Evolutionary conservation across 129 eudicot genomes (phyloP).

Genomic region (Flaveria robusta): DNA sequence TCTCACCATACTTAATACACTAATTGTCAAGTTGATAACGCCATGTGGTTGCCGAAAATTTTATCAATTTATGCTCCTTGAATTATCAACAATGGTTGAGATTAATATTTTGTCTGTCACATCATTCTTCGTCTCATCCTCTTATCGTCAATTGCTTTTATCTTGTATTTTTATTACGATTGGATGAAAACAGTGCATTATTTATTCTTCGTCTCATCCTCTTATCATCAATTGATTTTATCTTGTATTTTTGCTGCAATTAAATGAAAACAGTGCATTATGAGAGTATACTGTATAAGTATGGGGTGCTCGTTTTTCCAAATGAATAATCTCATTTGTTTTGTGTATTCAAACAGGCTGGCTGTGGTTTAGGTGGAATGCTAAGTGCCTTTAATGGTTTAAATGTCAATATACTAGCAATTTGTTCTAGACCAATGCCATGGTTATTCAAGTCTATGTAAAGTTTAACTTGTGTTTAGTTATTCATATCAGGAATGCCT

Average conservation of each 20-base stretch:
- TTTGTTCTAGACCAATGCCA: neutral
- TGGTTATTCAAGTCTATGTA: neutral
- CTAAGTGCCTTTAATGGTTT: constrained; percentile 28
- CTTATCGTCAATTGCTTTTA: neutral
- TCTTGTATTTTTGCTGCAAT: neutral
- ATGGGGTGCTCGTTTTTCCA: constrained; percentile 5
- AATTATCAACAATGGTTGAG: neutral
- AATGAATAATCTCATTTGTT: neutral
- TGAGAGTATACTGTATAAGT: neutral
- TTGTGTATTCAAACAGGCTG: constrained; percentile 25
- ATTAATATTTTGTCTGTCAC: constrained; percentile 3
- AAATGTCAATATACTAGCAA: constrained; percentile 15
- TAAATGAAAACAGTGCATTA: too few species aligned
- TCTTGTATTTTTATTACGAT: neutral
- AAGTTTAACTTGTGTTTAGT: neutral
- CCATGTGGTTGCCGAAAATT: neutral
- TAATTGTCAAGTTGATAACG: neutral
- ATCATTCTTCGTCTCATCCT: neutral
- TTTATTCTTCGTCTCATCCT: neutral
- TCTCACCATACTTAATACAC: neutral
- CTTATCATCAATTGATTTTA: neutral
- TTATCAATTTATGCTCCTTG: neutral
- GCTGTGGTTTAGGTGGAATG: constrained; percentile 34
- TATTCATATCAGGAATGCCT: constrained; percentile 22
- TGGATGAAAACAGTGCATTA: neutral